A percentile compares a stretch with the other conserved stretches of the same genome.
Conservation (phyloP, 78 protist species). For the Guillardia theta region DNA sequence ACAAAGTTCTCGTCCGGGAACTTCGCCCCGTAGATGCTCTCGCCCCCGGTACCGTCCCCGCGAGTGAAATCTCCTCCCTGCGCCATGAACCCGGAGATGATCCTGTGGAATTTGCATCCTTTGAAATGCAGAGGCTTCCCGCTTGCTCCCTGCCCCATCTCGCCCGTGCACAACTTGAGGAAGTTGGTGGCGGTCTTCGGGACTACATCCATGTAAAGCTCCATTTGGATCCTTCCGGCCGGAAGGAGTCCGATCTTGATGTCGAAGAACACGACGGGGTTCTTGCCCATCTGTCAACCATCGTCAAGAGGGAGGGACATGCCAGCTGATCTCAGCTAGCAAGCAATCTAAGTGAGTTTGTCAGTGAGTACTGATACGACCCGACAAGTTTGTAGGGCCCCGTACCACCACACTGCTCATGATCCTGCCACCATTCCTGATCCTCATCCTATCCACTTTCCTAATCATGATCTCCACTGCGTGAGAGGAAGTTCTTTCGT, state of each 20-base stretch:
- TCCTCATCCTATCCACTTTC: background rate
- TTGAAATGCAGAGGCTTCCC: constrained; percentile 34
- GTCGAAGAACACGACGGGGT: background rate
- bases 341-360: background rate
- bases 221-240: background rate
- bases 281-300: background rate
- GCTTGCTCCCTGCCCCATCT: constrained; percentile 34
- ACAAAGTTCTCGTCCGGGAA: constrained; percentile 42
- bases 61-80: constrained; percentile 31
- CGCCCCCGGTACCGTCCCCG: background rate
- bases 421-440: background rate
- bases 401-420: too few relatives aligned
- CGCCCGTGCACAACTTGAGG: constrained; percentile 70
- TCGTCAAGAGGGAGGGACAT: too few relatives aligned
- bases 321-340: background rate
- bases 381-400: too few relatives aligned
- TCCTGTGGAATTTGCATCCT: constrained; percentile 35
- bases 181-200: background rate
- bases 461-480: background rate
- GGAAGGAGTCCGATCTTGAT: background rate
- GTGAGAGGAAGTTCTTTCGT: too few relatives aligned
- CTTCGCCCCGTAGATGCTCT: constrained; percentile 20
- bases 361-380: background rate
- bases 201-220: background rate
- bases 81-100: background rate